These are phyloP conservation scores for Abelmoschus esculentus DNA, from an alignment of 345 rosid genomes.

Conservation along the genomic window DNA sequence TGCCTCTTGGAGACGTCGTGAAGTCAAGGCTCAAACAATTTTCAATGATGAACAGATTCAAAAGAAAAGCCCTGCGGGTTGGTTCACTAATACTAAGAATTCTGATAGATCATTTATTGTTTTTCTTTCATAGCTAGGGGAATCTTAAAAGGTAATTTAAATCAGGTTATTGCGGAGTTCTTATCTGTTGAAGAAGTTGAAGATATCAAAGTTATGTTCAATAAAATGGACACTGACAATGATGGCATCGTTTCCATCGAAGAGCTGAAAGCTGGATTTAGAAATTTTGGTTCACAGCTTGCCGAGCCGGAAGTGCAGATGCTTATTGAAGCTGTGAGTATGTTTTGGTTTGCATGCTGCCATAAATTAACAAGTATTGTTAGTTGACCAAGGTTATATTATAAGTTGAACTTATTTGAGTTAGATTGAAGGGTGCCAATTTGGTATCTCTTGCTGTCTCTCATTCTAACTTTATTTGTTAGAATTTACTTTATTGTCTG, in stretches of 20 bases:
- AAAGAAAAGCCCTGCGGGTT: slow-evolving; percentile 98
- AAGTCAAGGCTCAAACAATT: slow-evolving; percentile 94
- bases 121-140: not conserved
- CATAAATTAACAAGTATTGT: not conserved
- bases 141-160: slow-evolving; percentile 7
- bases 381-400: too few species aligned
- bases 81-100: slow-evolving; percentile 23
- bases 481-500: not conserved
- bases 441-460: not conserved
- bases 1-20: slow-evolving; percentile 97
- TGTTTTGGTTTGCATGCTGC: slow-evolving; percentile 8
- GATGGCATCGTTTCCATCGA: slow-evolving; percentile 84
- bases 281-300: slow-evolving; percentile 67
- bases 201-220: slow-evolving; percentile 87
- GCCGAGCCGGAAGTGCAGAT: slow-evolving; percentile 90
- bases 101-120: not conserved
- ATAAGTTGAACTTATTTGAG: not conserved
- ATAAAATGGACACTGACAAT: slow-evolving; percentile 83
- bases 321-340: slow-evolving; percentile 94
- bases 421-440: not conserved
- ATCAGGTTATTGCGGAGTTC: slow-evolving; percentile 93
- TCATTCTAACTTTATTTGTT: not conserved
- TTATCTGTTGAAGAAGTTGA: slow-evolving; percentile 84
- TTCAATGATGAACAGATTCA: slow-evolving; percentile 99
- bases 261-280: slow-evolving; percentile 87